Evolutionary conservation across 208 protist species (phyloP).

Genomic region (Histomonas meleagridis): DNA sequence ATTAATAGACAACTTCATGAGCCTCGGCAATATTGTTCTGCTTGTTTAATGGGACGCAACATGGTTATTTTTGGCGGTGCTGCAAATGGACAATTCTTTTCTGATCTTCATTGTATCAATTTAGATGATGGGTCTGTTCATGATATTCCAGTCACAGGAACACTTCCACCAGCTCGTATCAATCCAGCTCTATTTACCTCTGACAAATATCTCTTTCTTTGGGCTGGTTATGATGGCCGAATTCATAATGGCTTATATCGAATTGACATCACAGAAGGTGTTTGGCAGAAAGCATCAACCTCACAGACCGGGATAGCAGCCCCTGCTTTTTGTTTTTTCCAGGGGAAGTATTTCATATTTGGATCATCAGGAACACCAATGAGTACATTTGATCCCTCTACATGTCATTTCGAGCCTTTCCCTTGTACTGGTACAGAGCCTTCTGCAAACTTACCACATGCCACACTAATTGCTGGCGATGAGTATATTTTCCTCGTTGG

Average conservation of each 20-base stretch:
- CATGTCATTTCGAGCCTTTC: neutral
- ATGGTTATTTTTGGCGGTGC: conserved; percentile 22
- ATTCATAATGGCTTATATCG: neutral
- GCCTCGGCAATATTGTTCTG: neutral
- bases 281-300: neutral
- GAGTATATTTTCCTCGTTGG: conserved; percentile 20
- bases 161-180: neutral
- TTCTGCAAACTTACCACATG: neutral
- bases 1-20: neutral
- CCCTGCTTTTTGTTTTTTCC: neutral
- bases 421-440: neutral
- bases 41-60: conserved; percentile 1
- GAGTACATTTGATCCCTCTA: neutral
- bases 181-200: neutral
- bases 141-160: neutral
- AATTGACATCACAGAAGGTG: neutral
- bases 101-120: neutral
- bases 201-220: neutral
- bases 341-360: neutral
- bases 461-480: neutral
- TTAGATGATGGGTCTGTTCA: neutral
- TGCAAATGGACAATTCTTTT: neutral
- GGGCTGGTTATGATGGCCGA: neutral
- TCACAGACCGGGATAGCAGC: neutral
- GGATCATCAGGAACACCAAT: neutral